Percentiles rank a stretch among this genome's conserved stretches.
Conservation (phyloP, 2,329 filamentous ascomycete species). For the Emmonsiellopsis sp. region DNA sequence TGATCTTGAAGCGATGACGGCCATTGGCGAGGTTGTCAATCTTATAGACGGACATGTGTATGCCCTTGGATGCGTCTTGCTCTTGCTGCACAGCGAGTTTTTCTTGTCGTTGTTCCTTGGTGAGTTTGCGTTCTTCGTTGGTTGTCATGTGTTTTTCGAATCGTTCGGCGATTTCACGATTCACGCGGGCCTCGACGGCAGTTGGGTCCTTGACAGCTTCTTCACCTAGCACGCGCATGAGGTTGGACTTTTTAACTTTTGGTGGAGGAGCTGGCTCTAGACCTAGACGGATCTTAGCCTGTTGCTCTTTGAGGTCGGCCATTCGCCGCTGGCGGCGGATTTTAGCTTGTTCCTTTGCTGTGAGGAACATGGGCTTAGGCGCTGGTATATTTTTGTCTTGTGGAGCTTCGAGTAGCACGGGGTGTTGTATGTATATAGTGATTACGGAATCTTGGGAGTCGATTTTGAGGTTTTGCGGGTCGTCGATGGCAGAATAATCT, state of each 20-base stretch:
- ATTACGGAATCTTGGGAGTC: conserved; percentile 74
- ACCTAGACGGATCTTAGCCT: conserved; percentile 89
- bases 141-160: conserved; percentile 64
- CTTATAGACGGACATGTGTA: conserved; percentile 80
- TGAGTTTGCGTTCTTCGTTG: conserved; percentile 81
- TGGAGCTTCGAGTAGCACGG: conserved; percentile 79
- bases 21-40: conserved; percentile 84
- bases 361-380: conserved; percentile 86
- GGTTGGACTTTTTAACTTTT: conserved; percentile 93
- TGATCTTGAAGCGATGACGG: conserved; percentile 86
- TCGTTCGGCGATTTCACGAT: conserved; percentile 82
- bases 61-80: conserved; percentile 76
- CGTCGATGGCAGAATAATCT: conserved; percentile 62
- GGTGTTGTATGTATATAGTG: conserved; percentile 85
- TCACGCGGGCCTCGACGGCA: conserved; percentile 89
- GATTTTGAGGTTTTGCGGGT: conserved; percentile 60
- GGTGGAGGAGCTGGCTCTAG: conserved; percentile 82
- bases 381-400: conserved; percentile 73
- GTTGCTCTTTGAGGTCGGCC: conserved; percentile 88
- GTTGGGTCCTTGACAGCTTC: conserved; percentile 93
- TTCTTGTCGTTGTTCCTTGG: conserved; percentile 75
- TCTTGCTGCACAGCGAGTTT: conserved; percentile 78
- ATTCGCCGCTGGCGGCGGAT: conserved; percentile 80
- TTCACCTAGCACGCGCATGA: conserved; percentile 94
- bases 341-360: conserved; percentile 82